A percentile compares a stretch with the other conserved stretches of the same genome.
These are phyloP conservation scores for Eimeria maxima DNA, from an alignment of 169 alveolate genomes.

Conservation along the genomic window DNA sequence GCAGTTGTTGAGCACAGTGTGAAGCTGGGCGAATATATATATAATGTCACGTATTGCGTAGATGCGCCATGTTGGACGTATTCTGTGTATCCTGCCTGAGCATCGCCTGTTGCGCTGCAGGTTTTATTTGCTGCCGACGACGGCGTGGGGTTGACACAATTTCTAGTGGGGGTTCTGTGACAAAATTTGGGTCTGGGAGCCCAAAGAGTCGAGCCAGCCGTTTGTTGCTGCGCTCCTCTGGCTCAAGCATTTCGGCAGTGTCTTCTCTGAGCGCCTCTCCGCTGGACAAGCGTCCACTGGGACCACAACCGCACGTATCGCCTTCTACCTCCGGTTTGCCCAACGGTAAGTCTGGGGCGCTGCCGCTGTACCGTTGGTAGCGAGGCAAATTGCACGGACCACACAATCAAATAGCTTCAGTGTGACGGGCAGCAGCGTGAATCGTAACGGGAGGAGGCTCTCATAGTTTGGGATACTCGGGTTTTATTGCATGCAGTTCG, in stretches of 20 bases:
- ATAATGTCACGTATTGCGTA: neutral
- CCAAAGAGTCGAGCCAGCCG: conserved; percentile 27
- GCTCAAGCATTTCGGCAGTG: conserved; percentile 7
- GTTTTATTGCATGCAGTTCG: neutral
- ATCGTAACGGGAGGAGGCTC: too few species aligned
- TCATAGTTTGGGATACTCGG: too few species aligned
- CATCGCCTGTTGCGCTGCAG: neutral
- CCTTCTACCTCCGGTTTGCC: conserved; percentile 11
- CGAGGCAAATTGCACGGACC: neutral
- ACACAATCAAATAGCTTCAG: neutral
- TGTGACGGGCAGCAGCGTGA: neutral
- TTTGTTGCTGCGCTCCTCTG: neutral
- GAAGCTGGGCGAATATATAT: too few species aligned
- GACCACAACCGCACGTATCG: neutral
- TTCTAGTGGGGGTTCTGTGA: neutral
- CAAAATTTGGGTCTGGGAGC: conserved; percentile 14
- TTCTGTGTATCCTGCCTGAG: too few species aligned
- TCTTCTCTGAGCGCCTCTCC: conserved; percentile 42
- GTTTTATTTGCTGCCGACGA: conserved; percentile 59
- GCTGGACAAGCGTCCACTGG: neutral
- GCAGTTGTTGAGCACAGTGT: too few species aligned
- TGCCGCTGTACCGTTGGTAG: neutral
- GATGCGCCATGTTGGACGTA: too few species aligned
- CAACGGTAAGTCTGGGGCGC: neutral
- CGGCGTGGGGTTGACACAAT: neutral